Base-by-base conservation (phyloP, 2,329 filamentous ascomycete genomes). In the Cercospora nicotianae region DNA sequence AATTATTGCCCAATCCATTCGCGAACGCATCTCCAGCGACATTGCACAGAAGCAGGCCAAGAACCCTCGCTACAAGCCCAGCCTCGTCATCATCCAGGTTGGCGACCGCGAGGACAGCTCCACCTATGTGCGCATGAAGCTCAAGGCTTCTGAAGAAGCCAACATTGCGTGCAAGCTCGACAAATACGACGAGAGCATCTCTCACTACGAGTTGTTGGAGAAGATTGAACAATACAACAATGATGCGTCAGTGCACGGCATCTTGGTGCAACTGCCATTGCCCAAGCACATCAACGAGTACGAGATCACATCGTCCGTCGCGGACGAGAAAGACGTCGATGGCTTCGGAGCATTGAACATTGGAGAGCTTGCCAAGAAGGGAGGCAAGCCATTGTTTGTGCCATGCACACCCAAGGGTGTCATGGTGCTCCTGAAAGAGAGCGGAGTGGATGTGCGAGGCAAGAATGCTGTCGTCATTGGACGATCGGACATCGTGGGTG, bases 91-190 rank as follows among this genome's bases (percentile, higher is more conserved):
- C 80, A 90, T 99, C 73, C 95, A 99, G 87, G 95, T 99, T 74
- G 95, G 94, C 78, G 91, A 94, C 80, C 90, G 95, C 76, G 92
- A 92, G 73, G 95, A 99, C 83, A 96, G 86, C 79, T 77, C 90
- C 77, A 98, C 94, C 63, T 99, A 99, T 91, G 94, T 99, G 82
- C 94, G 94, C 83, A 99, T 99, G 95, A 99, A 99, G 85, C 84
- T 97, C 77, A 99, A 97, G 87, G 95, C 95, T 73, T 95, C 95
- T 67, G 85, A 92, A 79, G 95, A 98, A 91, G 93, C 94, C 77
- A 93, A 92, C 77, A 97, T 99, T 78, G 85, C 87, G 71, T 97
- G 94, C 84, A 90, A 94, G 77, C 84, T 97, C 71, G 84, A 96
- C 73, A 92, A 94, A 78, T 92, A 94, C 76, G 89, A 92, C 61